Evolutionary conservation across 2,329 filamentous ascomycete genomes (phyloP), one percentile per base, ranked within the genome.

Genomic region (Helotiales sp.): DNA sequence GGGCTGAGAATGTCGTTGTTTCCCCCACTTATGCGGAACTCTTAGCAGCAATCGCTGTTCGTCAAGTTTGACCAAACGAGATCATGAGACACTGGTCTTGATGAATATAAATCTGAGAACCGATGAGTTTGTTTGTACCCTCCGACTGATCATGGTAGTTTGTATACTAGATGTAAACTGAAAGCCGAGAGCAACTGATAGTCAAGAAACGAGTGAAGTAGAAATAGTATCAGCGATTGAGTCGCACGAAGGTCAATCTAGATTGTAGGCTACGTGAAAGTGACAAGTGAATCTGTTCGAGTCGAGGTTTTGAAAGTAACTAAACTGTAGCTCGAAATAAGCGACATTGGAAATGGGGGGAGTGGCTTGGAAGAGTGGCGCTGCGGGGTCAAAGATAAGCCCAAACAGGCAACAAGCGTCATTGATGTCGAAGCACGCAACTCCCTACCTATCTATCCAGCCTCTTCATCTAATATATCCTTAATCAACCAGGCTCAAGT

Each of bases 321-420:
- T 7, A 30, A 52, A 7, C 11, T n/a, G n/a, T n/a, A n/a, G n/a
- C n/a, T n/a, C n/a, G n/a, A 57, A 57, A 22, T 57, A 57, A 57
- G 54, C 54, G 54, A 57, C 20, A 3, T 3, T 8, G 13, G 10
- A 32, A 20, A 17, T 1, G 30, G 30, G 54, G 32, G 15, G 17
- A 17, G 10, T 22, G 30, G 30, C 32, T 20, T 34, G 10, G 24
- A 22, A 34, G n/a, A 24, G 54, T 57, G 54, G 54, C 54, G 54
- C 40, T 57, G 54, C 32, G 54, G 32, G 54, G 54, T 57, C 20
- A 30, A 15, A n/a, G 54, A 57, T 57, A 57, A 57, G 54, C 54
- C 49, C 49, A 52, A 52, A 52, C 24, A 52, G 49, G 49, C 49
- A 52, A 57, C 54, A 57, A 22, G 54, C 54, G 54, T 57, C 54